These are phyloP conservation scores for Lepidium sativum DNA, from an alignment of 345 rosid species.

Conservation along the genomic window DNA sequence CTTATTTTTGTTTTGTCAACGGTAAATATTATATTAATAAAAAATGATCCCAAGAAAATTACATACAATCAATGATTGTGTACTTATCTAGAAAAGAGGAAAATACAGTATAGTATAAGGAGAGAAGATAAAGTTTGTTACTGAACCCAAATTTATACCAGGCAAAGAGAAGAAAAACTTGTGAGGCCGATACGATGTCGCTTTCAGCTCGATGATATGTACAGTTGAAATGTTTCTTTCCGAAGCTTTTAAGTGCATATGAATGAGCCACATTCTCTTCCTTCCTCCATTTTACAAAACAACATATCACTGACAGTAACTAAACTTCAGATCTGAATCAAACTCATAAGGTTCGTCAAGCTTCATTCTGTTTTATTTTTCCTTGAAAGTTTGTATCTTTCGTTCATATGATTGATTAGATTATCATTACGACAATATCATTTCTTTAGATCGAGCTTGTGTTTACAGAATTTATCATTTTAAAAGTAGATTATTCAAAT, in stretches of 20 bases:
- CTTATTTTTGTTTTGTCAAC: too few species aligned
- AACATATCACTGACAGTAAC: not conserved
- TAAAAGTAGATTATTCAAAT: not conserved
- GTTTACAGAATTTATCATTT: not conserved
- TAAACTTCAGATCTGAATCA: constrained; percentile 15
- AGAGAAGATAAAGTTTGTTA: not conserved
- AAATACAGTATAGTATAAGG: not conserved
- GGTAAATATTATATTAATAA: too few species aligned
- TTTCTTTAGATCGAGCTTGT: not conserved
- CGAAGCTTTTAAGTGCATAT: not conserved
- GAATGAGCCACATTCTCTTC: not conserved
- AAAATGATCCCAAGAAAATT: too few species aligned
- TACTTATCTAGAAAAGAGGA: not conserved
- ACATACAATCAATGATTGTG: too few species aligned
- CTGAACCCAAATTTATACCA: not conserved
- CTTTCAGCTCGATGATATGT: not conserved
- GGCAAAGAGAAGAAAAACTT: not conserved
- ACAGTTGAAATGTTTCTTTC: constrained; percentile 17
- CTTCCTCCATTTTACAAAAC: not conserved
- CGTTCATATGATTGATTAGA: not conserved
- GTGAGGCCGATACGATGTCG: not conserved
- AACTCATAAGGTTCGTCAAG: constrained; percentile 4
- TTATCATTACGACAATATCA: not conserved
- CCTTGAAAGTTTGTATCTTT: not conserved
- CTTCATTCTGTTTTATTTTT: not conserved